These are phyloP conservation scores for Hortaea sp. DNA, from an alignment of 2,329 filamentous ascomycete species.

Conservation along the genomic window DNA sequence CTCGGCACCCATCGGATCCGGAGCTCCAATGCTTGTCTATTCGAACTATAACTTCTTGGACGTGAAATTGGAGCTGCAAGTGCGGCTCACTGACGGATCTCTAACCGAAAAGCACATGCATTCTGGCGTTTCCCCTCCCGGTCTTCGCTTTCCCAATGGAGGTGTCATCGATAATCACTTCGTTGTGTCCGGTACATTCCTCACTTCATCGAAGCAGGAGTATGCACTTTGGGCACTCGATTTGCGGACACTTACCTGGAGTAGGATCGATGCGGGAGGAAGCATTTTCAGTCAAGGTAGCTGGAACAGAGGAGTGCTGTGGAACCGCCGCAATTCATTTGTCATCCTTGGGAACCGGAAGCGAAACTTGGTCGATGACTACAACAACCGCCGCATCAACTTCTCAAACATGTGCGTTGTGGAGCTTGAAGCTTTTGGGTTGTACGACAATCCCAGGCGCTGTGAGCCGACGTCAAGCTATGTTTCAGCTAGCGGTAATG, in stretches of 20 bases:
- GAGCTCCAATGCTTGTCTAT: constrained; percentile 80
- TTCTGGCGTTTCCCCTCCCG: constrained; percentile 76
- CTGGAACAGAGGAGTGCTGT: constrained; percentile 92
- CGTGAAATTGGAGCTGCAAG: constrained; percentile 88
- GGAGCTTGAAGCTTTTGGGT: constrained; percentile 89
- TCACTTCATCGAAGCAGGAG: constrained; percentile 96
- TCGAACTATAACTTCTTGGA: constrained; percentile 99
- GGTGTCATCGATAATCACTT: constrained; percentile 94
- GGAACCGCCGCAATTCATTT: constrained; percentile 89
- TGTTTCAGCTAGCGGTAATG: constrained; percentile 66
- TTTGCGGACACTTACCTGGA: constrained; percentile 80
- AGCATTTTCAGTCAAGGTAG: constrained; percentile 93
- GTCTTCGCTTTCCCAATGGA: constrained; percentile 88
- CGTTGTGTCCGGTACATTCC: constrained; percentile 91
- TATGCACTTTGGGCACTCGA: constrained; percentile 96
- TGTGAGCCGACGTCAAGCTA: constrained; percentile 71
- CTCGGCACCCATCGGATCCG: constrained; percentile 27
- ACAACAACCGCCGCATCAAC: constrained; percentile 95
- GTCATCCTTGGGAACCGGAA: constrained; percentile 92
- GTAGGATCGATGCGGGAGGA: constrained; percentile 86
- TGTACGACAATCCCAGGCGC: constrained; percentile 89
- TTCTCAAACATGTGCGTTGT: constrained; percentile 96
- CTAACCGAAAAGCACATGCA: constrained; percentile 84
- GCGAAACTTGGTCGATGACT: constrained; percentile 88
- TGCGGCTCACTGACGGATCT: constrained; percentile 72